Evolutionary conservation across 345 rosid species (phyloP), one percentile per base, ranked within the genome.

Genomic region (Hypericum perforatum): DNA sequence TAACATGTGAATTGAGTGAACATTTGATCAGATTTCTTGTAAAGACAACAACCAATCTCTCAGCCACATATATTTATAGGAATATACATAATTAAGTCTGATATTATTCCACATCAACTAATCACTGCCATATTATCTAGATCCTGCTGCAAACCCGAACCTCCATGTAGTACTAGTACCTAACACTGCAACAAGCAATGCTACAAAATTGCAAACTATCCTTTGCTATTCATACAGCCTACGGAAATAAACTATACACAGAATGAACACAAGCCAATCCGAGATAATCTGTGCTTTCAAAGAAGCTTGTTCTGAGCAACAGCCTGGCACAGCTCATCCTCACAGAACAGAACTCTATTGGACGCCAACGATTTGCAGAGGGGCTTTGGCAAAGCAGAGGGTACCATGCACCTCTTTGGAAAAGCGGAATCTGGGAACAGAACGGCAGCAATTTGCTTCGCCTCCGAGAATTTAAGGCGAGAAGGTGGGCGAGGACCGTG

Each of bases 291-390:
- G 7, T 15, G 72, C 32, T 22, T 22, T 87, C 82, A 86, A 57
- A 61, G 81, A 58, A 85, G 92, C 66, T 85, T 89, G 64, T 85
- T 83, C 61, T 85, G 89, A 70, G 96, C 91, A 70, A 91, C 96
- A 45, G 98, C 96, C 59, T 87, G 92, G 74, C 98, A 87, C 58
- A 91, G 61, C 54, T 91, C 98, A 37, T 91, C 98, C 72, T 91
- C 98, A 5, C 85, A 91, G 71, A 91, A 85, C 42, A 91, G 71
- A 10, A 75, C 98, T 11, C 98, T 73, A 68, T 74, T 91, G 15
- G 89, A 84, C 42, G 81, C 86, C 51, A 76, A 51, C 8, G 91
- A 78, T 65, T 84, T 84, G 86, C 80, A 78, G 11, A 74, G 59
- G 54, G 96, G 82, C 68, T 79, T 91, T n/a, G 81, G 60, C 50